These are phyloP conservation scores for Kodamaea ohmeri DNA, from an alignment of 1,139 yeast genomes.

Conservation along the genomic window DNA sequence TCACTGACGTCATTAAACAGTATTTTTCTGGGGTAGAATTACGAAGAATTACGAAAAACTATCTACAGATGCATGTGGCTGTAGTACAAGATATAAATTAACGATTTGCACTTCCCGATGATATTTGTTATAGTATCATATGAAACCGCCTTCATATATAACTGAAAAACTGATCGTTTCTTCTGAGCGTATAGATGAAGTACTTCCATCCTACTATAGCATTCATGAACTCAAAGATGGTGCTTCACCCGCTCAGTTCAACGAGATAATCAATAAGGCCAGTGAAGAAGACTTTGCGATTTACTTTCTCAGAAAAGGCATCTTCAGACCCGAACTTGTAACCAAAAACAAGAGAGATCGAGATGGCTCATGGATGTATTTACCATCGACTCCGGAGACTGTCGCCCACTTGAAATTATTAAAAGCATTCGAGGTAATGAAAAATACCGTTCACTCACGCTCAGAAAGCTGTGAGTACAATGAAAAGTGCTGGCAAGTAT, in stretches of 20 bases:
- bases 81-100: too few species aligned
- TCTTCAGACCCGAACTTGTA: neutral
- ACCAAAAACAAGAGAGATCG: neutral
- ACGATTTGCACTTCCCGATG: too few species aligned
- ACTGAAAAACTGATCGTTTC: too few species aligned
- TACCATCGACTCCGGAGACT: constrained; percentile 11
- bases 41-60: too few species aligned
- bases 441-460: constrained; percentile 13
- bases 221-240: too few species aligned
- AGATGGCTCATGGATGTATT: neutral
- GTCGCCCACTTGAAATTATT: constrained; percentile 33
- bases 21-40: too few species aligned
- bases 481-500: constrained; percentile 12
- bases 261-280: neutral
- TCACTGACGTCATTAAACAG: too few species aligned
- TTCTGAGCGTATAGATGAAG: too few species aligned
- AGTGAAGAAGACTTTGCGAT: neutral
- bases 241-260: neutral
- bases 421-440: constrained; percentile 26
- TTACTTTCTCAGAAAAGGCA: neutral
- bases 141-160: too few species aligned
- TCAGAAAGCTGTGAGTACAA: constrained; percentile 5
- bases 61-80: too few species aligned
- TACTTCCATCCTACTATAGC: too few species aligned
- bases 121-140: too few species aligned